Evolutionary conservation across 208 protist genomes (phyloP).

Genomic region (Phytomonas francai): DNA sequence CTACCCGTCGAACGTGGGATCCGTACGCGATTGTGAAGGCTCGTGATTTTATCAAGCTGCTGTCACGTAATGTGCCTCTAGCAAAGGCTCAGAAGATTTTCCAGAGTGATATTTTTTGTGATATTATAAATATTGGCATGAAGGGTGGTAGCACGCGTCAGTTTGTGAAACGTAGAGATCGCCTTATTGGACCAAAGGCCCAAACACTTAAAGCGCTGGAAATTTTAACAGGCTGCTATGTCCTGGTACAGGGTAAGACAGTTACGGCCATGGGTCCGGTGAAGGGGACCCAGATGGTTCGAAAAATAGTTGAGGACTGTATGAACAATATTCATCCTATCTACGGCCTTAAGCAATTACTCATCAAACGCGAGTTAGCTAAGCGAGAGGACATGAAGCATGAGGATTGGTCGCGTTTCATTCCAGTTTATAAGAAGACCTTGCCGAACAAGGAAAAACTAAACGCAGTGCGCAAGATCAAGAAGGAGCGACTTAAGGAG

Average conservation of each 20-base stretch:
- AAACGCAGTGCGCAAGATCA: slow-evolving; percentile 79
- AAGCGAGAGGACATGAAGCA: slow-evolving; percentile 95
- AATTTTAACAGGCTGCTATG: slow-evolving; percentile 98
- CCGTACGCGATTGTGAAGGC: slow-evolving; percentile 98
- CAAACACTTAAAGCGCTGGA: slow-evolving; percentile 98
- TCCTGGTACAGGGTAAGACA: slow-evolving; percentile 98
- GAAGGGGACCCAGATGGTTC: slow-evolving; percentile 94
- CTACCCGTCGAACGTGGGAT: slow-evolving; percentile 98
- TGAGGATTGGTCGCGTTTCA: slow-evolving; percentile 98
- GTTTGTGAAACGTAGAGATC: slow-evolving; percentile 98
- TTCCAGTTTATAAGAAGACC: slow-evolving; percentile 95
- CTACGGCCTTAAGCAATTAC: slow-evolving; percentile 99
- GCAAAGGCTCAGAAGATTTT: slow-evolving; percentile 97
- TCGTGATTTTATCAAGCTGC: slow-evolving; percentile 97
- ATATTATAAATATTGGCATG: slow-evolving; percentile 98
- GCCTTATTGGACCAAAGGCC: slow-evolving; percentile 98
- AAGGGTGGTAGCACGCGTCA: slow-evolving; percentile 95
- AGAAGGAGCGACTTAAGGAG: slow-evolving; percentile 72
- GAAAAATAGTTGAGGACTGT: slow-evolving; percentile 98
- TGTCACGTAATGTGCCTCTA: slow-evolving; percentile 94
- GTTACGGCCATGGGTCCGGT: slow-evolving; percentile 95
- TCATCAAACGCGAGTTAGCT: slow-evolving; percentile 98
- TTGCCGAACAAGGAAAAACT: slow-evolving; percentile 86
- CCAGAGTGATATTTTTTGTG: slow-evolving; percentile 94
- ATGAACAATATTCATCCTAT: slow-evolving; percentile 99